Evolutionary conservation across 1,139 yeast genomes (phyloP).

Genomic region (Yamadazyma friedrichii): DNA sequence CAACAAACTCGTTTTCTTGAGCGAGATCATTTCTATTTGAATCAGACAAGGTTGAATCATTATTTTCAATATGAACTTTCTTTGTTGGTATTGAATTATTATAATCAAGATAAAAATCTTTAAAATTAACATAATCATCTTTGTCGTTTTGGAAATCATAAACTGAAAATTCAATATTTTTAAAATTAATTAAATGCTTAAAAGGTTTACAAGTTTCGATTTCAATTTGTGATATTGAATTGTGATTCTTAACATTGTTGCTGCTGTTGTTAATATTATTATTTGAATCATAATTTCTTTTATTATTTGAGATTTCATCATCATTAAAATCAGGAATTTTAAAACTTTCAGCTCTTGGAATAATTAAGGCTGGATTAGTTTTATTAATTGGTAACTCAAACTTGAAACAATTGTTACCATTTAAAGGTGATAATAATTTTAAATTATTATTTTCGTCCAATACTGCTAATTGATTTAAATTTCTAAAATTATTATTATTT

Average conservation of each 20-base stretch:
- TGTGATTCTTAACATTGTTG: neutral
- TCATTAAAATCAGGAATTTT: neutral
- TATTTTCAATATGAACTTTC: slow-evolving; percentile 4
- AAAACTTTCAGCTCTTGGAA: neutral
- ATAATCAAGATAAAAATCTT: slow-evolving; percentile 6
- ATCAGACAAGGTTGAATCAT: neutral
- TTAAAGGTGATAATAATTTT: slow-evolving; percentile 40
- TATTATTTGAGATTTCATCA: slow-evolving; percentile 1
- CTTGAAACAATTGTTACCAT: slow-evolving; percentile 44
- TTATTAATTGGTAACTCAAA: slow-evolving; percentile 40
- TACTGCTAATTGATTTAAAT: slow-evolving; percentile 36
- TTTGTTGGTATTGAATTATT: slow-evolving; percentile 5
- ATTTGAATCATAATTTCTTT: neutral
- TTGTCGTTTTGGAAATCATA: slow-evolving; percentile 18
- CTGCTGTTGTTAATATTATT: slow-evolving; percentile 4
- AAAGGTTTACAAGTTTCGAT: slow-evolving; percentile 64
- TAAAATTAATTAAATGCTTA: slow-evolving; percentile 46
- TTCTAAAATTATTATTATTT: slow-evolving; percentile 11
- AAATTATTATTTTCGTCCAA: slow-evolving; percentile 37
- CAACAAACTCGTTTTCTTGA: slow-evolving; percentile 11
- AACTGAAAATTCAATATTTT: slow-evolving; percentile 32
- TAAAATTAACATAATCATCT: slow-evolving; percentile 10
- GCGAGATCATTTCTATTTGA: slow-evolving; percentile 2
- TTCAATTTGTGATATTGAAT: slow-evolving; percentile 59
- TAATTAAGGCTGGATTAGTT: slow-evolving; percentile 8